These are phyloP conservation scores for Tricholoma hemisulphureum DNA, from an alignment of 768 basidiomycete genomes.

Conservation along the genomic window DNA sequence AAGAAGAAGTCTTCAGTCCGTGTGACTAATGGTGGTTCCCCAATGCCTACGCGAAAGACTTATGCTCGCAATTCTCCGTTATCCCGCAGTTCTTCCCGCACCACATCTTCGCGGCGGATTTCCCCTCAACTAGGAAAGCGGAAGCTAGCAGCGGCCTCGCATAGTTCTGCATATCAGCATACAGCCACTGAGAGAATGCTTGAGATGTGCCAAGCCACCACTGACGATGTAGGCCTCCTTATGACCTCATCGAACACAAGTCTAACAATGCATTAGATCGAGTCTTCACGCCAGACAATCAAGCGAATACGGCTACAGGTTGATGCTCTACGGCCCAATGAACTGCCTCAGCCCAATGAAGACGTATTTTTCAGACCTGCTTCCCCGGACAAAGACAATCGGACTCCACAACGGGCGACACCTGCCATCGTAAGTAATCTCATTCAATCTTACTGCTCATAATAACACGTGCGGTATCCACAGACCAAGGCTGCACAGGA, in stretches of 20 bases:
- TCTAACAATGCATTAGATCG: conserved; percentile 48
- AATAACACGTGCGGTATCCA: neutral
- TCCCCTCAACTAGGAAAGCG: conserved; percentile 52
- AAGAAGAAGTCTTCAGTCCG: conserved; percentile 78
- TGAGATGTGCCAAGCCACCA: conserved; percentile 50
- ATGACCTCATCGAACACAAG: neutral
- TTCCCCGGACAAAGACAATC: conserved; percentile 58
- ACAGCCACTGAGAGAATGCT: conserved; percentile 48
- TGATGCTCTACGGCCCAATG: conserved; percentile 38
- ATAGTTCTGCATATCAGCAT: conserved; percentile 24
- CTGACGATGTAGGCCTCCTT: conserved; percentile 58
- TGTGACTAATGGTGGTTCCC: conserved; percentile 32
- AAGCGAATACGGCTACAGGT: conserved; percentile 76
- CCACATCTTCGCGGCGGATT: conserved; percentile 50
- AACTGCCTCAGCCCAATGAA: conserved; percentile 20
- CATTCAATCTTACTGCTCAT: conserved; percentile 2
- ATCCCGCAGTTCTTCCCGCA: conserved; percentile 40
- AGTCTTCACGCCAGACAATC: conserved; percentile 64
- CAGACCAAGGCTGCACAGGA: conserved; percentile 76
- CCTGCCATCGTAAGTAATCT: conserved; percentile 40
- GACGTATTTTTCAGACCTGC: conserved; percentile 43
- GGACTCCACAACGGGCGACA: conserved; percentile 44
- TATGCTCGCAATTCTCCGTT: conserved; percentile 54
- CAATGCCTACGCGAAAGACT: conserved; percentile 38
- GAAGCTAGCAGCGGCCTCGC: conserved; percentile 31